These are phyloP conservation scores for Aspergillus fructus DNA, from an alignment of 2,329 filamentous ascomycete genomes.

Conservation along the genomic window DNA sequence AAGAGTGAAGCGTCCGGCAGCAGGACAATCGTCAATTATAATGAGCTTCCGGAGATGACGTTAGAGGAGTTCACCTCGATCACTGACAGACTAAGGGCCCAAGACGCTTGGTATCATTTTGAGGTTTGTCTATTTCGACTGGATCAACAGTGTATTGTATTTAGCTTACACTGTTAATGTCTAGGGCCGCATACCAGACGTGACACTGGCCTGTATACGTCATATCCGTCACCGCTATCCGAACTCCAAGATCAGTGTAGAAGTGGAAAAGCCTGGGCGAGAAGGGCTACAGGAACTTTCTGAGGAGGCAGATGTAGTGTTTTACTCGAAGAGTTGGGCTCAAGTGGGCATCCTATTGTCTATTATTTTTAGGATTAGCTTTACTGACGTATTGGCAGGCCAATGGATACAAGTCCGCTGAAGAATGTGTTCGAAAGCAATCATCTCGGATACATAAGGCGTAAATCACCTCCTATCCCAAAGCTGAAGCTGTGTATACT, in stretches of 20 bases:
- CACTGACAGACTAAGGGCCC: constrained; percentile 39
- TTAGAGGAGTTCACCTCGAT: constrained; percentile 56
- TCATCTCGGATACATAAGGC: constrained; percentile 40
- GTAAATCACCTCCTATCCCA: constrained; percentile 38
- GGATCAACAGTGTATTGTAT: not conserved
- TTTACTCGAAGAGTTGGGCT: constrained; percentile 71
- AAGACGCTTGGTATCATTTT: constrained; percentile 66
- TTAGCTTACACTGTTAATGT: not conserved
- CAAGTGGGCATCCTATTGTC: constrained; percentile 47
- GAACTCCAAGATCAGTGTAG: constrained; percentile 61
- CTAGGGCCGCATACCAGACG: constrained; percentile 63
- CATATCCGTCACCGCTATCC: constrained; percentile 52
- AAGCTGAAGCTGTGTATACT: not conserved
- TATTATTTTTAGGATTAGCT: not conserved
- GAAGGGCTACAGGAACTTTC: constrained; percentile 60
- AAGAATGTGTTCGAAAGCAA: constrained; percentile 53
- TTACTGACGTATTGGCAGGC: constrained; percentile 16
- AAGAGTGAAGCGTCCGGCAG: constrained; percentile 59
- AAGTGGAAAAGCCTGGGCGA: constrained; percentile 69
- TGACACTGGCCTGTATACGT: constrained; percentile 59
- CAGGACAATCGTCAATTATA: constrained; percentile 71
- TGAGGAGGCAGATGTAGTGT: constrained; percentile 66
- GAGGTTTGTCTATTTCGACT: constrained; percentile 50
- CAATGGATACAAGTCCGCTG: constrained; percentile 46
- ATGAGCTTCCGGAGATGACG: constrained; percentile 67